Base-by-base conservation (phyloP, 2,329 filamentous ascomycete genomes). In the Neonectria faginata region DNA sequence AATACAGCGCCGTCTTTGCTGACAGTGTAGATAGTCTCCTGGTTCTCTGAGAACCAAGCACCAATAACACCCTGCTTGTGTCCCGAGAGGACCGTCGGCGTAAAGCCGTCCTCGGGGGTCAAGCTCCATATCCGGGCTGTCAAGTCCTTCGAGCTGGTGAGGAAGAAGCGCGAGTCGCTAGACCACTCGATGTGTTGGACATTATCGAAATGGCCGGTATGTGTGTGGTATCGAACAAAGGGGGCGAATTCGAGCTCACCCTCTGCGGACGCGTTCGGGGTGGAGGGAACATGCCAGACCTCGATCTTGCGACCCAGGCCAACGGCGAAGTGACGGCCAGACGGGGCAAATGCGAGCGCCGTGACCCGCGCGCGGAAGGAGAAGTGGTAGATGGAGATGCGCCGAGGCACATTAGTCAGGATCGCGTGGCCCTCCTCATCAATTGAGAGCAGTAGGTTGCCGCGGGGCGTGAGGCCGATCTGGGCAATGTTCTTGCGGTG, bases 1-100 rank as follows among this genome's bases (percentile, higher is more conserved):
- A 98, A 98, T 0, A 98, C 86, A 3, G 96, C 94, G n/a, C 96
- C 97, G 78, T 99, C 97, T 78, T 97, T 97, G 80, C 95, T 97
- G 68, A 97, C 89, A 0, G 96, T 98, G 77, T 96, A 99, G 58
- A 99, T 97, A 53, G 89, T 93, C 80, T 99, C 97, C 77, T 99
- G 96, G 72, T 97, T 90, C 66, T 91, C 90, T 0, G 94, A 97
- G 77, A 99, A 99, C 89, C 94, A 99, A n/a, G 94, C 94, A n/a
- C 91, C 93, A 59, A 97, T 86, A 3, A 99, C 92, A 16, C 88
- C 91, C 79, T 97, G 94, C 77, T 94, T 90, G 80, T 99, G 97
- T 1, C 96, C 96, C 3, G 93, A 91, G 66, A 99, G 82, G 16
- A 94, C 93, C 1, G 96, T 99, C 0, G 95, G 94, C 54, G 89